Evolutionary conservation across 2,329 filamentous ascomycete genomes (phyloP).

Genomic region (Aureobasidium subglaciale): DNA sequence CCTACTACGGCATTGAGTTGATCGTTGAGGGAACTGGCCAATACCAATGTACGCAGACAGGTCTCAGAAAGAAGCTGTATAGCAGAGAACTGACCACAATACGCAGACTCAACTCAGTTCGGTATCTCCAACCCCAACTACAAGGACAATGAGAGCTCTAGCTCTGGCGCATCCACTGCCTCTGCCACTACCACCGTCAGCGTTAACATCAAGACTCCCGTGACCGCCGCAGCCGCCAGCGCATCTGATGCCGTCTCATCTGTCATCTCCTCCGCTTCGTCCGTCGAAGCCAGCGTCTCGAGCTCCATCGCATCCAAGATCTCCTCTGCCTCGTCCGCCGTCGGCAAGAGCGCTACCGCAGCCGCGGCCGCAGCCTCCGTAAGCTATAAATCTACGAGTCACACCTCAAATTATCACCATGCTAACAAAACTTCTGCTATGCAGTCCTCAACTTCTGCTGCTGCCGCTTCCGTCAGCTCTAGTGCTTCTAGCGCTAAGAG

Average conservation of each 20-base stretch:
- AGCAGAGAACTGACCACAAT: background rate
- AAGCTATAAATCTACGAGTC: slow-evolving; percentile 34
- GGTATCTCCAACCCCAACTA: slow-evolving; percentile 45
- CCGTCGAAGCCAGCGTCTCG: background rate
- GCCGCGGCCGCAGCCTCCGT: background rate
- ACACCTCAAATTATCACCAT: background rate
- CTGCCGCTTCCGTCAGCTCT: background rate
- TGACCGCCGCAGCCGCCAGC: slow-evolving; percentile 22
- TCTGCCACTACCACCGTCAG: slow-evolving; percentile 18
- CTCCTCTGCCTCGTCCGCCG: background rate
- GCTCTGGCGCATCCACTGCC: slow-evolving; percentile 19
- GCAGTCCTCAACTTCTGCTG: slow-evolving; percentile 10
- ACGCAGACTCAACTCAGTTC: slow-evolving; percentile 50
- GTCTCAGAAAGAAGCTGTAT: background rate
- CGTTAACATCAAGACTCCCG: slow-evolving; percentile 19
- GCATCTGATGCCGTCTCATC: slow-evolving; percentile 4
- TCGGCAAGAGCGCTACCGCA: background rate
- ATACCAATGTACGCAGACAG: slow-evolving; percentile 43
- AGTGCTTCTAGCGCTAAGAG: background rate
- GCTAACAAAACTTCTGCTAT: background rate
- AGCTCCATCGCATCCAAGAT: background rate
- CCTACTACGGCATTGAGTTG: slow-evolving; percentile 55
- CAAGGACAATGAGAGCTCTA: slow-evolving; percentile 21
- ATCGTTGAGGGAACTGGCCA: slow-evolving; percentile 52
- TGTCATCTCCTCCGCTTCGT: slow-evolving; percentile 15